These are phyloP conservation scores for Litsea cubeba DNA, from an alignment of 164 flowering plant species.

Conservation along the genomic window DNA sequence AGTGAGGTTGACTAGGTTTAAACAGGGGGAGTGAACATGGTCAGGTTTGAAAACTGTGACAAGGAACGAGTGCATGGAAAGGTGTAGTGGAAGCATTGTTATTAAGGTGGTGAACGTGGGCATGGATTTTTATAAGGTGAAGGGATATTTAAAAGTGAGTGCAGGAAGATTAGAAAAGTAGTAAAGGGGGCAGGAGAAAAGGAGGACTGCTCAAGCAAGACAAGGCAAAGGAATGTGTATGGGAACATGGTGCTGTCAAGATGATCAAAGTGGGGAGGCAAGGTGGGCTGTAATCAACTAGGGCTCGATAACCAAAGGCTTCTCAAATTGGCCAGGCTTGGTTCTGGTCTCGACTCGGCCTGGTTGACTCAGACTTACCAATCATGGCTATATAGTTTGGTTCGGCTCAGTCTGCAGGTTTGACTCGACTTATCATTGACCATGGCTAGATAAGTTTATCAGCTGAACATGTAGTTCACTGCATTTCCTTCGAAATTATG, in stretches of 20 bases:
- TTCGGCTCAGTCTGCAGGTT: too few relatives aligned
- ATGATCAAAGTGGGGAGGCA: slow-evolving; percentile 10
- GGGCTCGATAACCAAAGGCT: neutral
- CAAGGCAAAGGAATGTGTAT: slow-evolving; percentile 7
- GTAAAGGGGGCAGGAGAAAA: slow-evolving; percentile 8
- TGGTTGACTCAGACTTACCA: too few relatives aligned
- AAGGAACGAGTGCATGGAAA: slow-evolving; percentile 9
- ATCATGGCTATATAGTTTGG: too few relatives aligned
- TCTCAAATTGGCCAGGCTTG: too few relatives aligned
- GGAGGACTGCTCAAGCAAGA: slow-evolving; percentile 19
- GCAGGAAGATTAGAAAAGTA: slow-evolving; percentile 9
- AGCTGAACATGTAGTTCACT: too few relatives aligned
- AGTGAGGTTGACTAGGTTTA: slow-evolving; percentile 3
- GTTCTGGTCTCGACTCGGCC: neutral
- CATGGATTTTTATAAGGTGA: neutral
- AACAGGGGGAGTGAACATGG: slow-evolving; percentile 15
- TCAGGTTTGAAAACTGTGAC: slow-evolving; percentile 10
- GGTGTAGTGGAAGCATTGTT: slow-evolving; percentile 1
- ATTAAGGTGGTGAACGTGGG: slow-evolving; percentile 9
- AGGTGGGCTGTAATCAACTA: neutral
- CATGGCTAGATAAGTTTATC: too few relatives aligned
- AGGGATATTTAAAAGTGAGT: slow-evolving; percentile 13
- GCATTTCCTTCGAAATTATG: too few relatives aligned
- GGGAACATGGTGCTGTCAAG: slow-evolving; percentile 3
- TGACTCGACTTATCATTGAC: too few relatives aligned